Evolutionary conservation across 768 basidiomycete species (phyloP).

Genomic region (Agrocybe praecox): DNA sequence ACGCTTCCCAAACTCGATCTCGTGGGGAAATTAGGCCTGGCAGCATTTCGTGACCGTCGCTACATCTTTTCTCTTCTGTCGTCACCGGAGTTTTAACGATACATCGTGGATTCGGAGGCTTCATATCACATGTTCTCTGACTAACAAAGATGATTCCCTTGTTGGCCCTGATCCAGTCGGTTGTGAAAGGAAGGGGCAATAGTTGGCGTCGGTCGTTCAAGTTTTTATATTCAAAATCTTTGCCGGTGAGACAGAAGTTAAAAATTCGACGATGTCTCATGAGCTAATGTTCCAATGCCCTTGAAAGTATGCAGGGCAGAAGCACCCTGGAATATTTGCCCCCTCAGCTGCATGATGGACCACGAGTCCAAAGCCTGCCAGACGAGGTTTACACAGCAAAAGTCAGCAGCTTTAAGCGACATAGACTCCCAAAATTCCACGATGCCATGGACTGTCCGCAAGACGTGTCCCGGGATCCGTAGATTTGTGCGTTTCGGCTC

Average conservation of each 20-base stretch:
- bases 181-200: background rate
- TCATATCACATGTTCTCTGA: slow-evolving; percentile 15
- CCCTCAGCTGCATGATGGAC: no score
- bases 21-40: slow-evolving; percentile 9
- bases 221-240: background rate
- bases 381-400: background rate
- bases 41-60: slow-evolving; percentile 9
- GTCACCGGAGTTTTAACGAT: slow-evolving; percentile 17
- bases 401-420: background rate
- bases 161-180: slow-evolving; percentile 9
- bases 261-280: background rate
- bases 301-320: no score
- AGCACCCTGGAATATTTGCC: no score
- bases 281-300: background rate
- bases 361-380: background rate
- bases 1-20: slow-evolving; percentile 5
- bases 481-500: background rate
- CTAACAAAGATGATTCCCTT: background rate
- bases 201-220: background rate
- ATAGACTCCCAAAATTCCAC: background rate
- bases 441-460: background rate
- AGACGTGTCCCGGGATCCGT: background rate
- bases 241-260: background rate
- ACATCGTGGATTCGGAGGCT: slow-evolving; percentile 17
- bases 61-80: slow-evolving; percentile 6